A percentile compares a stretch with the other conserved stretches of the same genome.
Conservation (phyloP, 257 asterid species). For the Linderniella brevidens region DNA sequence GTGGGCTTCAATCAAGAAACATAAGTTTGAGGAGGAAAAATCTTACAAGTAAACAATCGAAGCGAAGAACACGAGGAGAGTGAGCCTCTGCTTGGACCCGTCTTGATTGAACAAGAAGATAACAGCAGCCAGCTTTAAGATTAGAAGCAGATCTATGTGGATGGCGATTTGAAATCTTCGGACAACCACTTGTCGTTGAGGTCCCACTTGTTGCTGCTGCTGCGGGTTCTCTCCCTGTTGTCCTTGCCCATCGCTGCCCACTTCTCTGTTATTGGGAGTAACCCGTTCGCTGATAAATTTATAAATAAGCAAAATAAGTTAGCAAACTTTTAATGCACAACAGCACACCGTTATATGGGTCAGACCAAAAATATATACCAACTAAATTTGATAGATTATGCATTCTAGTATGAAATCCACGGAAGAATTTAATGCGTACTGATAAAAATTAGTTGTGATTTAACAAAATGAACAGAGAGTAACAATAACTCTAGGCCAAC, state of each 20-base stretch:
- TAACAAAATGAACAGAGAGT: no score
- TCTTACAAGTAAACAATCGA: conserved; percentile 75
- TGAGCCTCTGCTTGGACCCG: conserved; percentile 80
- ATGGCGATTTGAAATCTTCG: conserved; percentile 82
- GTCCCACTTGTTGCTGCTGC: conserved; percentile 47
- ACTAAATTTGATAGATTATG: no score
- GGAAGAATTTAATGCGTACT: no score
- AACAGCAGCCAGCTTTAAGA: conserved; percentile 85
- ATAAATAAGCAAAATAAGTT: not conserved
- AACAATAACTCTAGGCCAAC: no score
- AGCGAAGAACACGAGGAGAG: conserved; percentile 70
- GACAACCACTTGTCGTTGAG: conserved; percentile 56
- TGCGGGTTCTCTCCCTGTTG: conserved; percentile 40
- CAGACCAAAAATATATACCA: no score
- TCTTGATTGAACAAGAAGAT: conserved; percentile 92
- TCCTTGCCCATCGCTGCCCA: conserved; percentile 39
- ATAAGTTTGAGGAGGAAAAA: not conserved
- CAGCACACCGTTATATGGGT: no score
- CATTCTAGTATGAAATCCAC: no score
- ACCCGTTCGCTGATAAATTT: conserved; percentile 35
- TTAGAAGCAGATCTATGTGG: conserved; percentile 72
- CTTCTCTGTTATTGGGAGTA: conserved; percentile 34
- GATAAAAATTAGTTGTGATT: no score
- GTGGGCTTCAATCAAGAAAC: not conserved
- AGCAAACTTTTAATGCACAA: no score